Evolutionary conservation across 257 asterid genomes (phyloP), one percentile per base, ranked within the genome.

Genomic region (Penstemon davidsonii): DNA sequence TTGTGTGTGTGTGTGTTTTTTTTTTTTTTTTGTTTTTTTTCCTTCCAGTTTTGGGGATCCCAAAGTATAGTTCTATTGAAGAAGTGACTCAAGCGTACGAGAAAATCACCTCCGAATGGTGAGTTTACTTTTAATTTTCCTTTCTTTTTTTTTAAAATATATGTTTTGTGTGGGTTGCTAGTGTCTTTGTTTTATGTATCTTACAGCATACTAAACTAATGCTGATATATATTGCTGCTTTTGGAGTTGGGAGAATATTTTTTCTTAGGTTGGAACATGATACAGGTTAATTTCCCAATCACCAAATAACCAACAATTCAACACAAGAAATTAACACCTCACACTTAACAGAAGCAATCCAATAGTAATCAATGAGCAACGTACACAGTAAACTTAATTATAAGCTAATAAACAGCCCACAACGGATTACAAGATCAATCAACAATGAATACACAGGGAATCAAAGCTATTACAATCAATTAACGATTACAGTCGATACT

Each of bases 11-110:
- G 18, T 56, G 18, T 12, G 40, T 43, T 13, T 42, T 39, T 5
- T 58, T 47, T 64, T 15, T 19, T 41, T 10, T 3, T 64, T 15
- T 19, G 37, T 10, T 3, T 64, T 57, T 10, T 60, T 51, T 69
- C 69, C 68, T 76, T 76, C 59, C 85, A 93, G 99, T 81, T 72
- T 84, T 90, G 88, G 89, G 97, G 59, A 82, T 90, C 64, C 83
- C 76, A 15, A 72, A 64, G 79, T 84, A 80, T 71, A 88, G 97
- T 73, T 80, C 98, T 55, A 71, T 79, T 47, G 95, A 90, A 39
- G 93, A 84, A 76, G 95, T 92, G 51, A 77, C 79, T 46, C 76
- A 58, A 73, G 97, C 97, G 39, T 88, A 90, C 63, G 85, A 86
- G 66, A 79, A 77, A 57, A 82, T 90, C 76, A 70, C 79, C 25